These are phyloP conservation scores for Neofusicoccum laricinum DNA, from an alignment of 2,329 filamentous ascomycete species.

Conservation along the genomic window DNA sequence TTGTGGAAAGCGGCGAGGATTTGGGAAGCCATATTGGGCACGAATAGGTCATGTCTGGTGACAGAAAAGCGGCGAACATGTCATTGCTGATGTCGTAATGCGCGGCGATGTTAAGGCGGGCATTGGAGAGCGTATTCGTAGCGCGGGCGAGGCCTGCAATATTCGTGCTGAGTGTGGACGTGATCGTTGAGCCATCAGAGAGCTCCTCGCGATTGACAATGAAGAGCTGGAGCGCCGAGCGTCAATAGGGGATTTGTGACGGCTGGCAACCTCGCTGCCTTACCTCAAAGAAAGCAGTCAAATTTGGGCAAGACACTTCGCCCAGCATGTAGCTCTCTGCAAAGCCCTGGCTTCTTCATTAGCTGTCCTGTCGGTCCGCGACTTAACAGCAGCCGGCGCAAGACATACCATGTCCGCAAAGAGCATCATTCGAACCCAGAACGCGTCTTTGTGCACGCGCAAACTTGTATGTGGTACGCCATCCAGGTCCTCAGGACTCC, in stretches of 20 bases:
- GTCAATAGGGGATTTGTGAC: background rate
- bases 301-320: constrained; percentile 64
- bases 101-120: constrained; percentile 63
- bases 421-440: constrained; percentile 67
- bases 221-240: constrained; percentile 55
- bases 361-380: background rate
- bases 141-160: constrained; percentile 54
- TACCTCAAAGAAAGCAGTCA: constrained; percentile 67
- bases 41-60: constrained; percentile 74
- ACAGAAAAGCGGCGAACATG: constrained; percentile 72
- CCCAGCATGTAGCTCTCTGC: constrained; percentile 71
- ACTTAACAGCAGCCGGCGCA: background rate
- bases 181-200: constrained; percentile 61
- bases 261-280: background rate
- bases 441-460: constrained; percentile 62
- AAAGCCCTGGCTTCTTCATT: constrained; percentile 51
- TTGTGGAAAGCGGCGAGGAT: constrained; percentile 38
- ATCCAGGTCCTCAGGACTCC: constrained; percentile 32
- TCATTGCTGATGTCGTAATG: constrained; percentile 76
- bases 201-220: constrained; percentile 65
- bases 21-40: constrained; percentile 63
- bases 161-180: constrained; percentile 58
- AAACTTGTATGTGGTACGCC: constrained; percentile 52
- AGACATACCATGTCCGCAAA: constrained; percentile 66
- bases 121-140: constrained; percentile 51